A percentile compares a stretch with the other conserved stretches of the same genome.
phyloP scores from a whole-genome alignment of 1,284 basidiomycete genomes.

The Trichosporon coremiiforme region DNA sequence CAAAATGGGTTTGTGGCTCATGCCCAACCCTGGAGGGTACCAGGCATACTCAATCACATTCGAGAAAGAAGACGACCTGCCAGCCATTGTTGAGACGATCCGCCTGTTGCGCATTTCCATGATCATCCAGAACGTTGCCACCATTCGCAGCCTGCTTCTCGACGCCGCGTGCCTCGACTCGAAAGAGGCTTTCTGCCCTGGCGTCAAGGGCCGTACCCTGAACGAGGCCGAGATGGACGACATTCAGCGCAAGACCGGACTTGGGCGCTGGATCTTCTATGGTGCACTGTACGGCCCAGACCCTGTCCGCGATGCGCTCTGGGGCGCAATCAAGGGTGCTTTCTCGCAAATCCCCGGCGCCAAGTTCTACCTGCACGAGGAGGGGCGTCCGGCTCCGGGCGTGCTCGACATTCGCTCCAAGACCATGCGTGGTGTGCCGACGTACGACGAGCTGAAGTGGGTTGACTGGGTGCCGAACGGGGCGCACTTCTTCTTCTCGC shows the following conservation, averaged over 20 bases:
- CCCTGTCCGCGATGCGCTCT: slow-evolving; percentile 22
- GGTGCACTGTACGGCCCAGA: slow-evolving; percentile 25
- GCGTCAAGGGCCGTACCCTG: slow-evolving; percentile 12
- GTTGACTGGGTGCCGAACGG: slow-evolving; percentile 26
- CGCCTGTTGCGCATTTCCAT: slow-evolving; percentile 24
- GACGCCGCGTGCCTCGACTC: slow-evolving; percentile 20
- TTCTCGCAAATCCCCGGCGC: slow-evolving; percentile 22
- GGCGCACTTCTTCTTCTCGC: slow-evolving; percentile 28
- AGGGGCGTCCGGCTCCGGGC: slow-evolving; percentile 15
- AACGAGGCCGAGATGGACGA: slow-evolving; percentile 18
- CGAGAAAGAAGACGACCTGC: slow-evolving; percentile 24
- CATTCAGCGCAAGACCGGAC: slow-evolving; percentile 17
- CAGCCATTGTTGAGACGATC: slow-evolving; percentile 22
- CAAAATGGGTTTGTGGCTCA: slow-evolving; percentile 26
- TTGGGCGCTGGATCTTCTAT: slow-evolving; percentile 24
- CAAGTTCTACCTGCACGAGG: slow-evolving; percentile 26
- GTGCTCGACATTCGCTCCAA: slow-evolving; percentile 25
- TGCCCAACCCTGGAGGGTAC: slow-evolving; percentile 25
- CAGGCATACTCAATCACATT: slow-evolving; percentile 27
- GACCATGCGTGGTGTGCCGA: slow-evolving; percentile 23
- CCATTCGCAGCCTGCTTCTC: slow-evolving; percentile 20
- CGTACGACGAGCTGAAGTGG: slow-evolving; percentile 27
- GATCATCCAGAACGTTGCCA: slow-evolving; percentile 26
- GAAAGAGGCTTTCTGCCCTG: slow-evolving; percentile 22
- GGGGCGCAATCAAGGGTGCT: slow-evolving; percentile 19